Base-by-base conservation (phyloP, 495 filamentous ascomycete genomes). In the Lasiosphaeriaceae sp. region DNA sequence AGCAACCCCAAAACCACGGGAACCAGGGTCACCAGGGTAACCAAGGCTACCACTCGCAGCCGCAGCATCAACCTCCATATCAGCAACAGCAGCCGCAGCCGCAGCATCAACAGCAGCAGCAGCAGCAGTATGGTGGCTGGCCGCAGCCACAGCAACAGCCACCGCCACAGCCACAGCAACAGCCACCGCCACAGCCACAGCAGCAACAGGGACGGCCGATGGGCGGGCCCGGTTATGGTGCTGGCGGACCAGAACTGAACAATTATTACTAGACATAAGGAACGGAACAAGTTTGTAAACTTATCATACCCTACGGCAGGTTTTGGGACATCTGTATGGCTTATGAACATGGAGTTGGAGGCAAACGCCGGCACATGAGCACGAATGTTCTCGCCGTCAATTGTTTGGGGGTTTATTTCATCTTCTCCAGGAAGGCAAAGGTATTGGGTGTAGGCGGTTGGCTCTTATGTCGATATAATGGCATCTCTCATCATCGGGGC, bases 111-210 rank as follows among this genome's bases (percentile, higher is more conserved):
- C 23, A 47, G 44, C 23, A 35, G 43, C 37, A 47, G 20, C 23
- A 52, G 54, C 47, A 57, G 24, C 56, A 53, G 29, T 54, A 46
- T 37, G 50, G 47, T 34, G 20, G 41, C 17, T 57, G 55, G 55
- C 52, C 21, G 37, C 66, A 59, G 45, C 60, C 60, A 47, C 64
- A 63, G n/a, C 39, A 58, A 19, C 68, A 63, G 21, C 61, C 50
- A 56, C 22, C 22, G 16, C 37, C 55, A 57, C 47, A 29, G 47
- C 47, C 29, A 21, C 59, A 62, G 19, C 57, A 58, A 19, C 68
- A 61, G 19, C 62, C 50, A 53, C 22, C 22, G 19, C 47, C 56
- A 12, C 51, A 59, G 35, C 50, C 21, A 31, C 35, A 59, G 50
- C 39, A 31, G 31, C 51, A 47, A 39, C 24, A 55, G 39, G 48